Conservation (phyloP, 1,284 basidiomycete genomes). For the Stygiomarasmius scandens region DNA sequence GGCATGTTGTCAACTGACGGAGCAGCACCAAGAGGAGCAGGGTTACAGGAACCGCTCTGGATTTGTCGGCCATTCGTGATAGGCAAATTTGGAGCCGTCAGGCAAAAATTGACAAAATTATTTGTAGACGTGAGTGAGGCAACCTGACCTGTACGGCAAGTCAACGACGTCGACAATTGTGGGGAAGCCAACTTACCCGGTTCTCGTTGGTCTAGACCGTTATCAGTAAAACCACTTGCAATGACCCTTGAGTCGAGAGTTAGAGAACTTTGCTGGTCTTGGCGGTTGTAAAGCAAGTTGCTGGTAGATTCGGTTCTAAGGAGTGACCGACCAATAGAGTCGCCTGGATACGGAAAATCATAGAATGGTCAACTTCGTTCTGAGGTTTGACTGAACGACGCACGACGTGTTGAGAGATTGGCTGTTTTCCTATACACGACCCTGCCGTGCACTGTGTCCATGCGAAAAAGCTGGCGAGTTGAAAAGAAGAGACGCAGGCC, state of each 20-base stretch:
- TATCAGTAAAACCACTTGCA: conserved; percentile 51
- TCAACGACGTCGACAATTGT: conserved; percentile 1
- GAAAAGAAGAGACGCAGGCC: too few species aligned
- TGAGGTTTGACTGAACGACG: too few species aligned
- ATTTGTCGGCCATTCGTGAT: conserved; percentile 42
- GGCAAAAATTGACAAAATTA: conserved; percentile 54
- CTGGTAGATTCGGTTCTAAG: too few species aligned
- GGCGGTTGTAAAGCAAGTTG: too few species aligned
- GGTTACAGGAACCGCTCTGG: conserved; percentile 53
- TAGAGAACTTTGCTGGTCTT: neutral
- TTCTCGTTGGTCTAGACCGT: conserved; percentile 48
- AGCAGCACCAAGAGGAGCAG: conserved; percentile 46
- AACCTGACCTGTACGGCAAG: conserved; percentile 4
- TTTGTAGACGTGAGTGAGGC: conserved; percentile 43
- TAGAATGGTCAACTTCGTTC: too few species aligned
- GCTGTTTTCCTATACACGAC: too few species aligned
- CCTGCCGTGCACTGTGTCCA: too few species aligned
- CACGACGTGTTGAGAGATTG: too few species aligned
- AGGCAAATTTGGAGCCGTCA: conserved; percentile 14
- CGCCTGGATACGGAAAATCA: too few species aligned
- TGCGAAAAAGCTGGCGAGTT: too few species aligned
- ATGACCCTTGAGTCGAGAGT: conserved; percentile 35
- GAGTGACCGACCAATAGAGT: too few species aligned
- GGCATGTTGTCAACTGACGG: conserved; percentile 42
- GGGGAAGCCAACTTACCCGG: conserved; percentile 25